A percentile compares a stretch with the other conserved stretches of the same genome.
These are phyloP conservation scores for Myxozyma mucilagina DNA, from an alignment of 805 yeast genomes.

Conservation along the genomic window DNA sequence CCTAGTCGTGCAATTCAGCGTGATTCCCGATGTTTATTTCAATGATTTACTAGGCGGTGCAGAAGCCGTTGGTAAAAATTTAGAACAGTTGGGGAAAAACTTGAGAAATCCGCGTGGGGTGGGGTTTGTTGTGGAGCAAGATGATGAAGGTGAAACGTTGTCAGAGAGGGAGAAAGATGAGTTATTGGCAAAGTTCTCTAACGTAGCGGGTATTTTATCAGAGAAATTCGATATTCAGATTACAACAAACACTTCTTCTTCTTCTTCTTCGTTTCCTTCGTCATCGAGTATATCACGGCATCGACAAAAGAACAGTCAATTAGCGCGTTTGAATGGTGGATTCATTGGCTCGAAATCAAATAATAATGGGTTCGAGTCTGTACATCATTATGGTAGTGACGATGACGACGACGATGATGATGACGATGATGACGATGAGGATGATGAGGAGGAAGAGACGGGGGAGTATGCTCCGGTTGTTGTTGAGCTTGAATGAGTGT, in stretches of 20 bases:
- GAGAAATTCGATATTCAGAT: slow-evolving; percentile 10
- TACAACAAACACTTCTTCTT: too few relatives aligned
- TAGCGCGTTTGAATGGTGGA: slow-evolving; percentile 8
- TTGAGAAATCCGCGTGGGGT: too few relatives aligned
- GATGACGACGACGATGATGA: slow-evolving; percentile 17
- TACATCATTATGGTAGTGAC: slow-evolving; percentile 36
- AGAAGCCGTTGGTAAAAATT: too few relatives aligned
- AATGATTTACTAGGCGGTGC: slow-evolving; percentile 39
- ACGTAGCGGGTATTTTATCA: neutral
- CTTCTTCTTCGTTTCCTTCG: too few relatives aligned
- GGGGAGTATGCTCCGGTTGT: slow-evolving; percentile 35
- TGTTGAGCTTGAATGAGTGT: slow-evolving; percentile 22
- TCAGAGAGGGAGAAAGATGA: too few relatives aligned
- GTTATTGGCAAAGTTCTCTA: too few relatives aligned
- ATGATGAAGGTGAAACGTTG: too few relatives aligned
- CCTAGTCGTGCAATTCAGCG: slow-evolving; percentile 44
- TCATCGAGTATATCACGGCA: too few relatives aligned
- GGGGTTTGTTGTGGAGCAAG: too few relatives aligned
- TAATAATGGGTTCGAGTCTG: slow-evolving; percentile 31
- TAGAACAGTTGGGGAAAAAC: too few relatives aligned
- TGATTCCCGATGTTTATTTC: slow-evolving; percentile 48
- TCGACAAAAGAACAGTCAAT: neutral
- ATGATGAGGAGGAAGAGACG: slow-evolving; percentile 31
- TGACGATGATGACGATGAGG: neutral
- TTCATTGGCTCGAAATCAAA: neutral